Base-by-base conservation (phyloP, 2,329 filamentous ascomycete genomes). In the Alternaria metachromatica region DNA sequence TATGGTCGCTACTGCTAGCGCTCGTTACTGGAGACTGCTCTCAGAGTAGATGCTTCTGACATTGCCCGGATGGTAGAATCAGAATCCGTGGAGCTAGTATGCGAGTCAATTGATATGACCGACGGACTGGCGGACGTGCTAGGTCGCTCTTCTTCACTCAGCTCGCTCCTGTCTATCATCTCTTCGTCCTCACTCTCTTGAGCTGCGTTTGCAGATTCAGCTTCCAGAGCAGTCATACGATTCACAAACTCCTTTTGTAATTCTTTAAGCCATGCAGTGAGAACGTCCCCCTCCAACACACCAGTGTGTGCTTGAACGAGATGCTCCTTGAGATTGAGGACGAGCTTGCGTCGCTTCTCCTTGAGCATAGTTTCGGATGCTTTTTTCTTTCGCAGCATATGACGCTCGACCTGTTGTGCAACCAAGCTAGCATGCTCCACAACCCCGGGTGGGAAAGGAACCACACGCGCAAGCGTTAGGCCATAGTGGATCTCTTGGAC, bases 401-500 rank as follows among this genome's bases (percentile, higher is more conserved):
- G 86, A 10, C 82, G 80, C 44, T 89, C 85, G 7, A 97, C 81
- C 21, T 86, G 85, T 4, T 84, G 82, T 0, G 92, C 89, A 5
- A 96, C 88, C 0, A 82, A 74, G 64, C 91, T 88, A 0, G 94
- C 95, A 30, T 87, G 84, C 7, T 89, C 82, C 3, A 97, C 82
- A 4, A 97, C 87, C 1, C 81, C 80, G 0, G 85, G 77, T 0
- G 95, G 93, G 7, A 97, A 85, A 0, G 91, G 89, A 23, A 96
- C 85, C 0, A 93, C 87, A 30, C 88, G 88, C 0, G 95, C 94
- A 4, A 97, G 85, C 1, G 89, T 86, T n/a, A 97, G 86, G 0
- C 96, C 96, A 72, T 99, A 99, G 69, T 93, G 89, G 49, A 88
- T 83, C 58, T 93, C 89, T 60, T 88, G 82, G 1, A 92, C 87